Conservation (phyloP, 2,329 filamentous ascomycete genomes). For the Pyricularia pennisetigena region DNA sequence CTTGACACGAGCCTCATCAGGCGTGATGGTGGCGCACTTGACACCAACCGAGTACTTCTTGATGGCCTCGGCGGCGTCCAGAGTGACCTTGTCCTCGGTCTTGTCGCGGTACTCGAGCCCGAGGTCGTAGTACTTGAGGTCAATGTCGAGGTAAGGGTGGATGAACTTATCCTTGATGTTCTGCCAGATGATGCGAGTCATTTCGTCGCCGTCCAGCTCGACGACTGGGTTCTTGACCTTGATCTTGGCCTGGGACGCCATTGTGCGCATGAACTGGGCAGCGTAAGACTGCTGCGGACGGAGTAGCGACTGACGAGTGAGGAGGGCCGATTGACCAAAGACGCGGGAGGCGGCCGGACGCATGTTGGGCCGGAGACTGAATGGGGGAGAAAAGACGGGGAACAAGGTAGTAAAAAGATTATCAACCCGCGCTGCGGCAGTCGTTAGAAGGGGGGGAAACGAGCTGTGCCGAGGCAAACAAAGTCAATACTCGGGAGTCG, state of each 20-base stretch:
- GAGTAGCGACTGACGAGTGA: conserved; percentile 3
- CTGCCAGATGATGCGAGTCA: conserved; percentile 99
- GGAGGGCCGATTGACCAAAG: conserved; percentile 7
- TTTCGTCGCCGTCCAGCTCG: conserved; percentile 90
- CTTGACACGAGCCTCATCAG: conserved; percentile 90
- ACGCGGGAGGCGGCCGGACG: conserved; percentile 10
- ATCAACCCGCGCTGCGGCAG: neutral
- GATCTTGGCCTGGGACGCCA: conserved; percentile 63
- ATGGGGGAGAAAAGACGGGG: neutral
- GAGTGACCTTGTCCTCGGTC: conserved; percentile 92
- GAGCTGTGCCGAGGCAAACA: neutral
- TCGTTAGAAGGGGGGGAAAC: neutral
- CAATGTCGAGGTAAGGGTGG: conserved; percentile 88
- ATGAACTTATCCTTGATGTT: conserved; percentile 99
- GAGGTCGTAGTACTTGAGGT: conserved; percentile 96
- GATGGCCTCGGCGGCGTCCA: conserved; percentile 93
- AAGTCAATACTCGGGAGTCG: neutral
- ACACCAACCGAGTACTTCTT: conserved; percentile 98
- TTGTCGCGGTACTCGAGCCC: conserved; percentile 90
- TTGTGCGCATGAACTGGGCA: conserved; percentile 27
- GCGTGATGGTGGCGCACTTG: conserved; percentile 99
- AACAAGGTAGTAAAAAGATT: neutral
- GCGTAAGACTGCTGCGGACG: neutral
- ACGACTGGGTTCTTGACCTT: conserved; percentile 98
- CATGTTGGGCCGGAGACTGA: conserved; percentile 14